These are phyloP conservation scores for Komagataella mondaviorum DNA, from an alignment of 805 yeast species.

Conservation along the genomic window DNA sequence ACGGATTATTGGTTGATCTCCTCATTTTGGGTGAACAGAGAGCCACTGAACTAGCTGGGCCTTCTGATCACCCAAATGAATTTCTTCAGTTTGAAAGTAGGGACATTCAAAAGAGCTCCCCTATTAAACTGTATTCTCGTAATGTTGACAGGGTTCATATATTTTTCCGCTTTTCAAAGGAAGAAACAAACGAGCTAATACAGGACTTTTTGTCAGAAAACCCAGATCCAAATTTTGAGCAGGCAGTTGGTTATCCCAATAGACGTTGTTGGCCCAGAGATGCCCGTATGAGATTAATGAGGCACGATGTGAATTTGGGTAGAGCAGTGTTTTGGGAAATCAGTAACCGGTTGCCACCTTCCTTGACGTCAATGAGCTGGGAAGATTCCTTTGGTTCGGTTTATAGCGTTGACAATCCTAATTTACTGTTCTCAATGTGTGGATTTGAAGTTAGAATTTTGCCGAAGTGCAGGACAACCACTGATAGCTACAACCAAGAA, in stretches of 20 bases:
- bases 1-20: conserved; percentile 76
- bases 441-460: conserved; percentile 89
- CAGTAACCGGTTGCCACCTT: conserved; percentile 61
- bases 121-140: conserved; percentile 70
- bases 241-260: conserved; percentile 74
- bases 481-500: conserved; percentile 44
- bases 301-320: conserved; percentile 87
- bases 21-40: conserved; percentile 75
- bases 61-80: conserved; percentile 56
- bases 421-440: conserved; percentile 77
- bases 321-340: conserved; percentile 90
- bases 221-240: conserved; percentile 89
- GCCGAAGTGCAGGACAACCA: conserved; percentile 55
- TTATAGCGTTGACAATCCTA: conserved; percentile 83
- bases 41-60: conserved; percentile 80
- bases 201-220: conserved; percentile 69
- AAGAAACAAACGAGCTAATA: conserved; percentile 63
- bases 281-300: conserved; percentile 76
- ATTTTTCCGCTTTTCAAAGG: conserved; percentile 59
- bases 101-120: conserved; percentile 51
- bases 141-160: conserved; percentile 75
- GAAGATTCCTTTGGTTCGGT: conserved; percentile 73
- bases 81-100: conserved; percentile 56
- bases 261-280: conserved; percentile 94
- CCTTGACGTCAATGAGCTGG: conserved; percentile 68